Evolutionary conservation across 2,329 filamentous ascomycete species (phyloP), one percentile per base, ranked within the genome.

Genomic region (Botrytis tulipae): DNA sequence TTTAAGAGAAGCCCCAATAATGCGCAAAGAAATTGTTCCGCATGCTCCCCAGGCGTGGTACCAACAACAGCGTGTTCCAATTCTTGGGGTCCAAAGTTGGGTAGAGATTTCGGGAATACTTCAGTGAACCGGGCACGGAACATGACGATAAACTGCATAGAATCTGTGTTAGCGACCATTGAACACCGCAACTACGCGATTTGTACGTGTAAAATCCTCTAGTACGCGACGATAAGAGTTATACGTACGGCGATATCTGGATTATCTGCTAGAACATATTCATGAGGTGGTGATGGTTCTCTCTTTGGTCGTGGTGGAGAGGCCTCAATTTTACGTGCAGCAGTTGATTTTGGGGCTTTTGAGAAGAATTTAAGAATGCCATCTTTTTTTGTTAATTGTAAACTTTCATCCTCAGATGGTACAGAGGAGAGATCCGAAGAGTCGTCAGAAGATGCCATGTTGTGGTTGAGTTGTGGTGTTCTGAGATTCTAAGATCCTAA

Each of bases 121-220:
- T 97, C 94, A 83, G 88, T 91, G 83, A 99, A 98, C 80, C 96
- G 93, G 83, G 93, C 92, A 82, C 95, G 91, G 84, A 98, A 99
- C 93, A 97, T 98, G 78, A 98, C 94, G 83, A 99, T 93, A 84
- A 99, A 98, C 94, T 98, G 79, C 75, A 78, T 78, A 78, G 80
- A 80, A 77, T 69, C 81, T 83, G 82, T 79, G 73, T 80, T 77
- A 81, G 80, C 75, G 72, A 74, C 75, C 9, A 76, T 76, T 72
- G 74, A 74, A 75, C 79, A 78, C 78, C 77, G 81, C 77, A 78
- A 76, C 76, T 48, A 86, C 87, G 87, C 86, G 86, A 86, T 82
- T 79, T 81, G 80, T 85, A 87, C 87, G 88, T 89, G 83, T 79
- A 76, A 74, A 79, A 59, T 40, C 44, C 62, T 70, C 69, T 37